Conservation (phyloP, 768 basidiomycete genomes). For the Rhizopogon salebrosus region DNA sequence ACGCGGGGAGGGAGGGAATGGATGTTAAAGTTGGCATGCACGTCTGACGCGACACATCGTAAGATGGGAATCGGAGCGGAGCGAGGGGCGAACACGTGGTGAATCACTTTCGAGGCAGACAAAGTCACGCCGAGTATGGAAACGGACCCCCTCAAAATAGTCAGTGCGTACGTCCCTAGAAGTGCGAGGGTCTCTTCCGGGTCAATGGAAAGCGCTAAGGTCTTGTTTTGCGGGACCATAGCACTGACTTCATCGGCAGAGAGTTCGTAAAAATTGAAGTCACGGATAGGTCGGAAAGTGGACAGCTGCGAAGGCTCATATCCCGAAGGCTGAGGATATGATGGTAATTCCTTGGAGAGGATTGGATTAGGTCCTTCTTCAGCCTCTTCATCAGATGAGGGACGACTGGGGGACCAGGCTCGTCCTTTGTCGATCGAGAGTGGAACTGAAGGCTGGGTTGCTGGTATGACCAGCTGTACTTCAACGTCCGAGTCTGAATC, state of each 20-base stretch:
- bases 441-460: no score
- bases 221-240: not conserved
- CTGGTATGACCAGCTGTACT: not conserved
- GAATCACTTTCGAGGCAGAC: conserved; percentile 29
- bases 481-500: not conserved
- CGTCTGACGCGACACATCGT: conserved; percentile 23
- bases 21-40: not conserved
- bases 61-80: conserved; percentile 71
- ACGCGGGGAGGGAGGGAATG: conserved; percentile 8
- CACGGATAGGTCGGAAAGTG: not conserved
- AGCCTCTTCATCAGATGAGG: not conserved
- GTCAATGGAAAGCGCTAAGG: not conserved
- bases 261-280: not conserved
- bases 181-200: conserved; percentile 38
- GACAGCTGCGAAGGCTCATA: not conserved
- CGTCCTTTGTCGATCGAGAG: no score
- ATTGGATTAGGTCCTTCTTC: not conserved
- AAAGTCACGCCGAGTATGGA: conserved; percentile 53
- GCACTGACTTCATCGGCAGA: not conserved
- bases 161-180: conserved; percentile 60
- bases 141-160: conserved; percentile 59
- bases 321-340: not conserved
- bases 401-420: no score
- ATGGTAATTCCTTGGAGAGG: not conserved
- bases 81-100: conserved; percentile 70